Evolutionary conservation across 1,139 yeast genomes (phyloP).

Genomic region (Yamadazyma dendronema): DNA sequence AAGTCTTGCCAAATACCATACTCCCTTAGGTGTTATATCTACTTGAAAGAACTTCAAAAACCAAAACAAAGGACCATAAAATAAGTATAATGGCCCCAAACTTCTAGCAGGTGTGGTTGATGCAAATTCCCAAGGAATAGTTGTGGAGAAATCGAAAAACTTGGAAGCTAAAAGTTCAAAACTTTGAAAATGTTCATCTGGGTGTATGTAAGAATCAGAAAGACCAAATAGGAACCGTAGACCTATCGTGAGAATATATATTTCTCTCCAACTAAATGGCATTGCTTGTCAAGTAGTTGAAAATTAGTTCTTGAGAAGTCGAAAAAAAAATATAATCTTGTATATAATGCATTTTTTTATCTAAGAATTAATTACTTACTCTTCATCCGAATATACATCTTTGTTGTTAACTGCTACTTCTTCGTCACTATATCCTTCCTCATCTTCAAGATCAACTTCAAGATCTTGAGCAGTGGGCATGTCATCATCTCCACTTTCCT

Average conservation of each 20-base stretch:
- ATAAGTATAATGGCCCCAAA: conserved; percentile 61
- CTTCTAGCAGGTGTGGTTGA: conserved; percentile 66
- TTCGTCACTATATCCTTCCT: conserved; percentile 38
- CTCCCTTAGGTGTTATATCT: conserved; percentile 37
- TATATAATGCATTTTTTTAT: background rate
- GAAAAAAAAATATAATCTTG: background rate
- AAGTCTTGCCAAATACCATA: conserved; percentile 59
- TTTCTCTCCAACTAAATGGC: conserved; percentile 41
- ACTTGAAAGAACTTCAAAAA: conserved; percentile 23
- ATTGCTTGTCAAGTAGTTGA: background rate
- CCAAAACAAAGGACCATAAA: conserved; percentile 67
- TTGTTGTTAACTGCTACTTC: conserved; percentile 21
- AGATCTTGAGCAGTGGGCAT: conserved; percentile 7
- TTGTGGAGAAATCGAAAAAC: conserved; percentile 50
- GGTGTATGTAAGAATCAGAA: conserved; percentile 86
- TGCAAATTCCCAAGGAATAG: conserved; percentile 85
- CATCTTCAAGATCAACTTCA: conserved; percentile 17
- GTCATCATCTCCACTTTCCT: conserved; percentile 22
- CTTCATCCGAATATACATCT: conserved; percentile 16
- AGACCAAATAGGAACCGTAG: conserved; percentile 59
- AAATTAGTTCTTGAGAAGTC: background rate
- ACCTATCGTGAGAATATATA: conserved; percentile 42
- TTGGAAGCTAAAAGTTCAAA: conserved; percentile 64
- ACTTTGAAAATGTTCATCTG: conserved; percentile 95
- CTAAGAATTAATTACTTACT: conserved; percentile 6